These are phyloP conservation scores for Thalassiosira hispida DNA, from an alignment of 352 stramenopile species.

Conservation along the genomic window DNA sequence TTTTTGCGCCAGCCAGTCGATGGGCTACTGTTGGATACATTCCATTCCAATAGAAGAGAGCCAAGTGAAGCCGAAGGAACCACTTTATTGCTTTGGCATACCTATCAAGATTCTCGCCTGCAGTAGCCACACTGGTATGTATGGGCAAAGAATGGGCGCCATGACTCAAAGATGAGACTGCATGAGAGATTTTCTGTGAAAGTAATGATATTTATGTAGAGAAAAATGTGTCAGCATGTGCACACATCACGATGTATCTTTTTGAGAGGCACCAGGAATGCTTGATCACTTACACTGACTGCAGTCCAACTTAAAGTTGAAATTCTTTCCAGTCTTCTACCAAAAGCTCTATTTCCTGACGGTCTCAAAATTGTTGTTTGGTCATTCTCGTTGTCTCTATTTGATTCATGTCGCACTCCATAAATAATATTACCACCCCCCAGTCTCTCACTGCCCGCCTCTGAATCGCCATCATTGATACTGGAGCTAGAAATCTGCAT, in stretches of 20 bases:
- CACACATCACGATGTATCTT: background rate
- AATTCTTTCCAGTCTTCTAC: slow-evolving; percentile 3
- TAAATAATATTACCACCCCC: background rate
- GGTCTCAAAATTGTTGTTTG: background rate
- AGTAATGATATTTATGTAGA: background rate
- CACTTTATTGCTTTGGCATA: slow-evolving; percentile 53
- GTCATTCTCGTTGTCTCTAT: background rate
- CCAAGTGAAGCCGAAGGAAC: slow-evolving; percentile 69
- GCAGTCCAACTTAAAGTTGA: slow-evolving; percentile 11
- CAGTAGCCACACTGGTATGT: slow-evolving; percentile 1
- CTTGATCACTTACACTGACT: slow-evolving; percentile 6
- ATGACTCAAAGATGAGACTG: slow-evolving; percentile 37
- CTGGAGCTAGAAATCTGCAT: slow-evolving; percentile 29
- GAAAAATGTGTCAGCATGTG: background rate
- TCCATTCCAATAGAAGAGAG: slow-evolving; percentile 65
- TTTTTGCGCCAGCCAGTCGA: slow-evolving; percentile 50
- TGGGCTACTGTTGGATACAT: slow-evolving; percentile 67
- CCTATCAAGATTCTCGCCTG: slow-evolving; percentile 30
- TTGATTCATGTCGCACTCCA: background rate
- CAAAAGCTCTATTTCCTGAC: background rate
- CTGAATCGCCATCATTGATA: background rate
- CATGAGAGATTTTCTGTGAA: slow-evolving; percentile 29
- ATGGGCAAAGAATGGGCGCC: slow-evolving; percentile 38
- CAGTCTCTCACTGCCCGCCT: too few relatives aligned
- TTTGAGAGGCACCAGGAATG: background rate